Conservation (phyloP, 495 filamentous ascomycete species). For the Lindgomyces ingoldianus region DNA sequence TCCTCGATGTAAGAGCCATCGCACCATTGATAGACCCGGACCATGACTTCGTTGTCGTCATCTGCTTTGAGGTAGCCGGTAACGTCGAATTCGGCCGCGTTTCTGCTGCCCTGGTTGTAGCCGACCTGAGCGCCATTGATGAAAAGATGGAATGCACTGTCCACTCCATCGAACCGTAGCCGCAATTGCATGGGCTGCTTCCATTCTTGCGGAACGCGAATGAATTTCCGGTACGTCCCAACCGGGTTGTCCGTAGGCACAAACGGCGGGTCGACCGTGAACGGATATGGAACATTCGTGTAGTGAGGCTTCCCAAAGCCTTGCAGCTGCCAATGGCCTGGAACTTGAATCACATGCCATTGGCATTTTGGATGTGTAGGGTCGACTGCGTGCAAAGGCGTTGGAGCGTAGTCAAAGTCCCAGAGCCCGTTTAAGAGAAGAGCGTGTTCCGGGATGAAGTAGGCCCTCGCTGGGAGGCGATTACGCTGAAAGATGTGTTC, state of each 20-base stretch:
- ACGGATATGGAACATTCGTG: conserved; percentile 64
- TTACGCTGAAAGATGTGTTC: too few species aligned
- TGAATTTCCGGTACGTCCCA: too few species aligned
- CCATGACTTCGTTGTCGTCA: conserved; percentile 54
- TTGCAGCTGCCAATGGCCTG: conserved; percentile 70
- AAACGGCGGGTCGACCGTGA: conserved; percentile 62
- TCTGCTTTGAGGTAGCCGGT: conserved; percentile 48
- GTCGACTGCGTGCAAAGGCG: too few species aligned
- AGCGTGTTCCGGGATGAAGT: too few species aligned
- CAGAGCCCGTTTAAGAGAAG: too few species aligned
- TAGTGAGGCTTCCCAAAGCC: conserved; percentile 63
- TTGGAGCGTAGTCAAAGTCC: too few species aligned
- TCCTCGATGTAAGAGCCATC: conserved; percentile 54
- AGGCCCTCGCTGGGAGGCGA: too few species aligned
- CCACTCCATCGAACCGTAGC: conserved; percentile 66
- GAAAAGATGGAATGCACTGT: conserved; percentile 65
- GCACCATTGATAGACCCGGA: conserved; percentile 65
- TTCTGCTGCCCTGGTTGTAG: conserved; percentile 67
- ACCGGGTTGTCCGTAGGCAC: too few species aligned
- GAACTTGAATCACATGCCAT: conserved; percentile 61
- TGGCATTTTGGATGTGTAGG: too few species aligned
- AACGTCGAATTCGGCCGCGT: conserved; percentile 64
- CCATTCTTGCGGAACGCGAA: too few species aligned
- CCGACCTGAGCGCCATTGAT: conserved; percentile 60
- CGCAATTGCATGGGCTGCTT: too few species aligned